Conservation (phyloP, 805 yeast genomes). For the Candida alai region DNA sequence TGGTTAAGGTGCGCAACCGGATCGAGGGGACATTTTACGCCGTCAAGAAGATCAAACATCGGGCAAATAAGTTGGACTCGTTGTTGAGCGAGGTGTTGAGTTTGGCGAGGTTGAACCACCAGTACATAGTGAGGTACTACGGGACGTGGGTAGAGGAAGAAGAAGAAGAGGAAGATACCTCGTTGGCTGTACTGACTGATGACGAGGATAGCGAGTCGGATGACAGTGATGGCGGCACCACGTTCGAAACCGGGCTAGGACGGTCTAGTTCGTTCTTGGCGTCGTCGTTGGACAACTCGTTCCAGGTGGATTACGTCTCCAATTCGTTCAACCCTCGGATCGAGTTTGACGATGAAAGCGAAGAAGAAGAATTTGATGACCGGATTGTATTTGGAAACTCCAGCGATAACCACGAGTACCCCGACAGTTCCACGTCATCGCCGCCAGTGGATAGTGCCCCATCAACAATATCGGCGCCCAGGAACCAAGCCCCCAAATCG, state of each 20-base stretch:
- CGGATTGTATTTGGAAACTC: constrained; percentile 32
- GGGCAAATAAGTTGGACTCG: constrained; percentile 71
- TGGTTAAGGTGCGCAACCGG: constrained; percentile 91
- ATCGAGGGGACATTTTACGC: constrained; percentile 96
- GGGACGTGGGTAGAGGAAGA: constrained; percentile 97
- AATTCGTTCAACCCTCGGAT: constrained; percentile 56
- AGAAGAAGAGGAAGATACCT: constrained; percentile 10
- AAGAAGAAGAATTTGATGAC: constrained; percentile 23
- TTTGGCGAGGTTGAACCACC: constrained; percentile 87
- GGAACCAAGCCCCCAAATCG: constrained; percentile 30
- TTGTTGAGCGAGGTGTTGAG: constrained; percentile 89
- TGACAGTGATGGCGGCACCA: constrained; percentile 15
- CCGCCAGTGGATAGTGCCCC: too few relatives aligned
- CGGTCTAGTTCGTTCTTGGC: constrained; percentile 19
- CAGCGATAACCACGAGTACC: constrained; percentile 13
- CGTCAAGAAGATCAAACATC: constrained; percentile 83
- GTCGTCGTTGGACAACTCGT: constrained; percentile 20
- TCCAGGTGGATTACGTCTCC: constrained; percentile 64
- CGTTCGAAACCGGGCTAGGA: constrained; percentile 12
- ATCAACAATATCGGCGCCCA: neutral
- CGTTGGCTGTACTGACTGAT: constrained; percentile 13
- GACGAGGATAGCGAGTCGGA: constrained; percentile 11
- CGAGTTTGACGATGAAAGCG: constrained; percentile 45
- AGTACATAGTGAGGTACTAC: constrained; percentile 91
- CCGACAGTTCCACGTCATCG: too few relatives aligned